Evolutionary conservation across 371 early-diverging fungal species (phyloP).

Genomic region (Actinomucor elegans): DNA sequence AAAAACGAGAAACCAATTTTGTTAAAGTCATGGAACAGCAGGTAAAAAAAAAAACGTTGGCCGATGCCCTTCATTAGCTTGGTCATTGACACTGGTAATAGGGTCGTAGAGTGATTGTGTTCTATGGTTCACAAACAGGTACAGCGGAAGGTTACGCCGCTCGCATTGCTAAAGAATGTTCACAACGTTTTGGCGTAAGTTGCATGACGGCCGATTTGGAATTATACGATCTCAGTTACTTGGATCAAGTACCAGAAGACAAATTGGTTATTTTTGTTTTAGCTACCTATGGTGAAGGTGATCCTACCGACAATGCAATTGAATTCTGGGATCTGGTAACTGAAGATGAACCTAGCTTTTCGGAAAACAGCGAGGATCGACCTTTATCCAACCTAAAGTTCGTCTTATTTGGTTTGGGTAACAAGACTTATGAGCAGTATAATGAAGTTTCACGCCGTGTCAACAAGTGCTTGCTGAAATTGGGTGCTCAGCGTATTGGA

Average conservation of each 20-base stretch:
- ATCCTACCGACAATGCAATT: slow-evolving; percentile 92
- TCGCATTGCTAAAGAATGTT: slow-evolving; percentile 83
- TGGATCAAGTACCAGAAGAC: slow-evolving; percentile 66
- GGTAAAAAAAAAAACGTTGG: slow-evolving; percentile 27
- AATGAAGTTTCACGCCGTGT: slow-evolving; percentile 77
- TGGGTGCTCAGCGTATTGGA: slow-evolving; percentile 82
- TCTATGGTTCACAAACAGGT: slow-evolving; percentile 96
- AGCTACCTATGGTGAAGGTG: slow-evolving; percentile 92
- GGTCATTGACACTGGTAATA: slow-evolving; percentile 15
- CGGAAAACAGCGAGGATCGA: slow-evolving; percentile 31
- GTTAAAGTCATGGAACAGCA: slow-evolving; percentile 64
- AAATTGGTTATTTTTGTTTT: slow-evolving; percentile 76
- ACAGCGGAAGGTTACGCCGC: slow-evolving; percentile 95
- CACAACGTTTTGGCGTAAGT: slow-evolving; percentile 71
- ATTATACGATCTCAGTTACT: slow-evolving; percentile 78
- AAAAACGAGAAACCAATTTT: slow-evolving; percentile 55
- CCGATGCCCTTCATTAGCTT: not conserved
- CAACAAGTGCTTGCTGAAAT: slow-evolving; percentile 58
- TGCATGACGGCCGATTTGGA: slow-evolving; percentile 85
- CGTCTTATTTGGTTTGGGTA: slow-evolving; percentile 93
- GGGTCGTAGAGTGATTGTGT: slow-evolving; percentile 72
- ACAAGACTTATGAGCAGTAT: slow-evolving; percentile 96
- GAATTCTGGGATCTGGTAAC: slow-evolving; percentile 82
- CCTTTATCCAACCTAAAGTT: slow-evolving; percentile 70
- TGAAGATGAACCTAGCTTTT: slow-evolving; percentile 71